Base-by-base conservation (phyloP, 2,329 filamentous ascomycete genomes). In the Periconia sp. region DNA sequence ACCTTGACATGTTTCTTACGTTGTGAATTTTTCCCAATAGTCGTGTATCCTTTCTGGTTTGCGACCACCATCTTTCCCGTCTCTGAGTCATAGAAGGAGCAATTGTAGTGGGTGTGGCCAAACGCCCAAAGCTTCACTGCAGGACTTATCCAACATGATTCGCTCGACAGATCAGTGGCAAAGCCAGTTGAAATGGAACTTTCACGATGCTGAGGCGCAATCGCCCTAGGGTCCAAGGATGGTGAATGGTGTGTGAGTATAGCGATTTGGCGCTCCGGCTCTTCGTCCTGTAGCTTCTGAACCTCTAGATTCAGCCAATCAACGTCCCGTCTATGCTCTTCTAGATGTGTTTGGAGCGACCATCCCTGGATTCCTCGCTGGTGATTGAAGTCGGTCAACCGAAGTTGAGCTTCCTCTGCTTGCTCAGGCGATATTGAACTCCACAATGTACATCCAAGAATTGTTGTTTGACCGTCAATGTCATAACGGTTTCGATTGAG, bases 41-140 rank as follows among this genome's bases (percentile, higher is more conserved):
- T 33, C 15, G 36, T 30, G 22, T 46, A 54, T 3, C 48, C 48
- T 11, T 51, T 51, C 26, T 51, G 48, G 17, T 45, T 48, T 4
- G 41, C 39, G 11, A 45, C 25, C 1, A 54, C 36, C 19, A 54
- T 32, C 19, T 48, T 51, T n/a, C n/a, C n/a, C 6, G n/a, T 37
- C 16, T 13, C 10, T 0, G 15, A n/a, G 17, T 47, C 36, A 3
- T 32, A 15, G 13, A 48, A 48, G 5, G 73, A 68, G 52, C 73
- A 77, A 43, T 74, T 77, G 50, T 65, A 76, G 48, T 78, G 75
- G 9, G 76, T 79, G 46, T 79, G 76, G 0, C 76, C 75, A 59
- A 78, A 79, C 0, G 68, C 75, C 76, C 75, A 80, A 0, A 74
- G 21, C 52, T 61, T 71, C 13, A 78, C 73, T 2, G 43, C 55